phyloP scores from a whole-genome alignment of 148 eudicot species.

The Beta vulgaris region DNA sequence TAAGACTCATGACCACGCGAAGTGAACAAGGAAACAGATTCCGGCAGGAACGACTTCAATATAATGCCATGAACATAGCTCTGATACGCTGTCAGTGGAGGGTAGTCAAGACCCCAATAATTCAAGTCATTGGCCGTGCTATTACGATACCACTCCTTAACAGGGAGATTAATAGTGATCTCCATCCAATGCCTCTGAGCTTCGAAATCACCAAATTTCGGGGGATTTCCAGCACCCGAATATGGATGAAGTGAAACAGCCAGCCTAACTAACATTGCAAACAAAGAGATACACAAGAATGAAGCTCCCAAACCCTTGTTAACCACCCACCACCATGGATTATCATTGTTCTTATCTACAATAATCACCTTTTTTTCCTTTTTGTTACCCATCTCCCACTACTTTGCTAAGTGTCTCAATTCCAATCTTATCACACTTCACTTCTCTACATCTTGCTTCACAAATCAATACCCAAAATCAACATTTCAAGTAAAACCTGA shows the following conservation, averaged over 20 bases:
- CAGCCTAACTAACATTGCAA: constrained; percentile 67
- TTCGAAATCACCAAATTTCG: constrained; percentile 94
- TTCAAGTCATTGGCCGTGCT: constrained; percentile 69
- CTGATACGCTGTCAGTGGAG: constrained; percentile 95
- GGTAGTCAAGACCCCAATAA: constrained; percentile 97
- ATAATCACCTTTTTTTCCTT: constrained; percentile 29
- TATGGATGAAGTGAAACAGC: constrained; percentile 76
- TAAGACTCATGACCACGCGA: constrained; percentile 95
- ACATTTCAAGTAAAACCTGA: neutral
- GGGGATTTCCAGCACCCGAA: constrained; percentile 77
- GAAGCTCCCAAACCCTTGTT: constrained; percentile 47
- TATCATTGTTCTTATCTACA: constrained; percentile 29
- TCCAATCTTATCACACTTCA: neutral
- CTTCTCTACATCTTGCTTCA: neutral
- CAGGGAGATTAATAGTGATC: constrained; percentile 77
- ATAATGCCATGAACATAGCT: constrained; percentile 79
- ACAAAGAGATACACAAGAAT: constrained; percentile 58
- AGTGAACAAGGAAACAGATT: constrained; percentile 61
- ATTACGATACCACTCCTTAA: constrained; percentile 76
- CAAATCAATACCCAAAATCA: neutral
- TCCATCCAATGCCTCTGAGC: constrained; percentile 99
- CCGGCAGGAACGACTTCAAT: constrained; percentile 59
- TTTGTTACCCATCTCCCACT: constrained; percentile 32
- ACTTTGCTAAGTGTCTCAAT: neutral
- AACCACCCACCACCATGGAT: constrained; percentile 61